phyloP scores from a whole-genome alignment of 2,329 filamentous ascomycete genomes.

The Aspergillus viridinutans region DNA sequence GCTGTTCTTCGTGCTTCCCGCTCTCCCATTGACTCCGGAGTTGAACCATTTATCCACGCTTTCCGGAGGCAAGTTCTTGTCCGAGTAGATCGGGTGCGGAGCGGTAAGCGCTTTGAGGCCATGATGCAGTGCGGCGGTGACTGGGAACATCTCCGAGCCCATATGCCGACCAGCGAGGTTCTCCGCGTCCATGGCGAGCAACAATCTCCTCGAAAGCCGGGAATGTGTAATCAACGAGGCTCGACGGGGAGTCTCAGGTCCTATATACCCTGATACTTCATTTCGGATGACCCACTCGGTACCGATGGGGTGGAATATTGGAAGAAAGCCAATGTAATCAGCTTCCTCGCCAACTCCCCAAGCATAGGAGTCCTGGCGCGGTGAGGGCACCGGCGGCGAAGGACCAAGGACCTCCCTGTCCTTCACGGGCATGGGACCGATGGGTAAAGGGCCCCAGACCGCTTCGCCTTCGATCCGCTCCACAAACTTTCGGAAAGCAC shows the following conservation, averaged over 20 bases:
- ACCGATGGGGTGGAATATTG: constrained; percentile 70
- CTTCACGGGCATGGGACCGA: constrained; percentile 48
- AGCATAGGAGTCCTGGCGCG: constrained; percentile 62
- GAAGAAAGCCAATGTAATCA: constrained; percentile 68
- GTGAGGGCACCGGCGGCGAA: constrained; percentile 55
- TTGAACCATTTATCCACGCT: constrained; percentile 31
- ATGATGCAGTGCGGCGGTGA: constrained; percentile 69
- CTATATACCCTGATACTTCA: constrained; percentile 38
- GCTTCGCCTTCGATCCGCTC: constrained; percentile 47
- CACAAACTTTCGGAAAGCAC: constrained; percentile 5
- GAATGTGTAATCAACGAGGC: constrained; percentile 76
- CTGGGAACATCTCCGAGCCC: constrained; percentile 75
- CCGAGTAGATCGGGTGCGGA: constrained; percentile 75
- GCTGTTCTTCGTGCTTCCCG: constrained; percentile 29
- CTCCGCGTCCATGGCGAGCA: constrained; percentile 74
- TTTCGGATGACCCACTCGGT: constrained; percentile 61
- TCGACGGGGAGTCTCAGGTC: constrained; percentile 61
- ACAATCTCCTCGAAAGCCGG: constrained; percentile 65
- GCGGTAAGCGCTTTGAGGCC: constrained; percentile 74
- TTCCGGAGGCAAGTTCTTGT: constrained; percentile 59
- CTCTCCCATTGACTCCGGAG: constrained; percentile 26
- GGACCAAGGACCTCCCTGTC: constrained; percentile 57
- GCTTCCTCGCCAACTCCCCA: constrained; percentile 76
- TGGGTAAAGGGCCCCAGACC: constrained; percentile 63
- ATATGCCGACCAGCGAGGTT: constrained; percentile 70